These are phyloP conservation scores for Selaginella tamariscina DNA, from an alignment of 75 land plant species.

Conservation along the genomic window DNA sequence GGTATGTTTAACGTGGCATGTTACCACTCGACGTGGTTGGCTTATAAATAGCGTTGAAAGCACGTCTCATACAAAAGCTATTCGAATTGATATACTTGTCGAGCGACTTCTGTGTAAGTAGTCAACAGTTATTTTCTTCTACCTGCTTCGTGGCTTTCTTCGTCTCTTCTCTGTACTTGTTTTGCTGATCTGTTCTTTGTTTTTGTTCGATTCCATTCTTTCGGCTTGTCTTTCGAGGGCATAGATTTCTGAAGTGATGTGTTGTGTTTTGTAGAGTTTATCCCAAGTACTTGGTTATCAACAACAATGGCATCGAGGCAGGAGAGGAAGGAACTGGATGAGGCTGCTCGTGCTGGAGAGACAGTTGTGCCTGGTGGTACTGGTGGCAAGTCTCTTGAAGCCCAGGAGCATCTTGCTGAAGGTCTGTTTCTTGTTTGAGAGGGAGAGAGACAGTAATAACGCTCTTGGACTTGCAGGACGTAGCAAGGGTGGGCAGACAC, in stretches of 20 bases:
- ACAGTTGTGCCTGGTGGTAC: conserved; percentile 59
- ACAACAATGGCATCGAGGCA: neutral
- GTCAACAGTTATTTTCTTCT: too few species aligned
- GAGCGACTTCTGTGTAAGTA: too few species aligned
- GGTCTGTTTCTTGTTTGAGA: conserved; percentile 22
- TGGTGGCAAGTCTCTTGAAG: conserved; percentile 41
- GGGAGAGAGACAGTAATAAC: too few species aligned
- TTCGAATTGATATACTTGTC: neutral
- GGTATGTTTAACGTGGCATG: neutral
- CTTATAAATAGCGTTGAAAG: neutral
- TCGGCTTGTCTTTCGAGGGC: too few species aligned
- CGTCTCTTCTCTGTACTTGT: too few species aligned
- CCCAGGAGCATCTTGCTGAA: conserved; percentile 60
- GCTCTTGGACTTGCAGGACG: conserved; percentile 25
- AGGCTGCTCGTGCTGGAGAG: conserved; percentile 41
- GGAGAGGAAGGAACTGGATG: conserved; percentile 30
- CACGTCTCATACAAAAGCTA: neutral
- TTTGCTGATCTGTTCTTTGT: too few species aligned
- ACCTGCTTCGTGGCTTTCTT: too few species aligned
- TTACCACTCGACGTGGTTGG: neutral
- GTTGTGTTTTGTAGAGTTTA: too few species aligned
- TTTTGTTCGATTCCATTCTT: too few species aligned
- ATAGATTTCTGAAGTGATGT: too few species aligned
- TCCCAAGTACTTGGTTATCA: too few species aligned
- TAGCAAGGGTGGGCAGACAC: conserved; percentile 39